These are phyloP conservation scores for Naganishia sp. DNA, from an alignment of 1,284 basidiomycete genomes.

Conservation along the genomic window DNA sequence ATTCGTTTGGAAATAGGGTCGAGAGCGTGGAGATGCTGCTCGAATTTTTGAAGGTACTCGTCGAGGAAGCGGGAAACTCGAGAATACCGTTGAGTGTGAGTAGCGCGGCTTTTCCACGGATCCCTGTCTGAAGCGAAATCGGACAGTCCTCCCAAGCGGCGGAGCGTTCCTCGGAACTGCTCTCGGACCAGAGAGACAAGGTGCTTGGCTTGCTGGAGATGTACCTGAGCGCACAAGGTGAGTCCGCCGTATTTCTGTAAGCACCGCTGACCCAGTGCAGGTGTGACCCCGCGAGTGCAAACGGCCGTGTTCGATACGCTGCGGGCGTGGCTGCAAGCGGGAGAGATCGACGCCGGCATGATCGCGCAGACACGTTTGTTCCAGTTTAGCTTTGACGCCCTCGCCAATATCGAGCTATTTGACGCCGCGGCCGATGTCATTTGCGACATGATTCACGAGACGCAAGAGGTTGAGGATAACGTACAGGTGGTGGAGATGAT, in stretches of 20 bases:
- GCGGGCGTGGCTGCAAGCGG: constrained; percentile 82
- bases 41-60: constrained; percentile 86
- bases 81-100: constrained; percentile 85
- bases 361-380: constrained; percentile 83
- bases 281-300: constrained; percentile 80
- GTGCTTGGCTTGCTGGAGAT: constrained; percentile 79
- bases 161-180: constrained; percentile 65
- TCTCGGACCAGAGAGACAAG: constrained; percentile 71
- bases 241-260: constrained; percentile 40
- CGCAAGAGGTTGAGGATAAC: constrained; percentile 95
- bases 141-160: constrained; percentile 76
- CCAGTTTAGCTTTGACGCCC: constrained; percentile 75
- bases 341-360: constrained; percentile 70
- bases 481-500: constrained; percentile 84
- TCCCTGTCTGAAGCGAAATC: constrained; percentile 32
- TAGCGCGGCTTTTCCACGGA: constrained; percentile 32
- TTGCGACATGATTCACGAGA: constrained; percentile 95
- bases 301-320: constrained; percentile 82
- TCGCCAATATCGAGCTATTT: constrained; percentile 82
- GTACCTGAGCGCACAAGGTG: constrained; percentile 87
- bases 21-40: constrained; percentile 78
- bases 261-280: constrained; percentile 55
- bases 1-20: constrained; percentile 80
- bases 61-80: constrained; percentile 84
- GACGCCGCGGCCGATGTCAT: constrained; percentile 89